Evolutionary conservation across 257 asterid genomes (phyloP), one percentile per base, ranked within the genome.

Genomic region (Thymus quinquecostatus): DNA sequence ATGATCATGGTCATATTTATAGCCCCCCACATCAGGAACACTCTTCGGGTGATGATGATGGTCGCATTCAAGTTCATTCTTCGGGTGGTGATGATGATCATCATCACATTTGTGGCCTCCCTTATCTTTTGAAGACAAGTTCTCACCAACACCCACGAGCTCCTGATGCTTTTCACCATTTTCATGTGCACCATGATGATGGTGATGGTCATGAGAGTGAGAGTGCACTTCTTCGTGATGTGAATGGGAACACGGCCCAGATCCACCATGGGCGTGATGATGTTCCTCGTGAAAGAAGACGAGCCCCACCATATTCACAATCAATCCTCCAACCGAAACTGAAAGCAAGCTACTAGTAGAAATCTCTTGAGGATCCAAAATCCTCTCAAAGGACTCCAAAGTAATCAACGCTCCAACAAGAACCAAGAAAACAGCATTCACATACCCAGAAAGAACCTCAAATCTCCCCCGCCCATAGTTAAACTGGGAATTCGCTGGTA

Each of bases 201-300:
- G 81, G 69, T 50, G 57, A 48, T 77, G 79, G 70, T 49, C 10
- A 11, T 61, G 67, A 13, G 51, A 30, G 58, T 84, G 75, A 28
- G 82, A 63, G 34, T 77, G 80, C 27, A 61, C 32, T 58, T 54
- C 77, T 6, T 12, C 8, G 61, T 85, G 83, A 68, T 91, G 95
- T 6, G 91, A 83, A 71, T 89, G 96, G 0, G 91, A 79, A 68
- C 96, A 88, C 48, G 92, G 43, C 57, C 86, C 90, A 30, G 97
- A 86, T 64, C 97, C 96, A 65, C 98, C 99, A 82, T 95, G 99
- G 38, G 98, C 97, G 49, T 86, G 97, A 80, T 95, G 99, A 80
- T 95, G 99, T 82, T 95, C 99, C 88, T 92, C 99, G 5, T 95
- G 99, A 78, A 95, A 95, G 83, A 95, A 95, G 36, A 95, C 73